Evolutionary conservation across 805 yeast species (phyloP).

Genomic region (Saccharomycopsis oosterbeekiorum): DNA sequence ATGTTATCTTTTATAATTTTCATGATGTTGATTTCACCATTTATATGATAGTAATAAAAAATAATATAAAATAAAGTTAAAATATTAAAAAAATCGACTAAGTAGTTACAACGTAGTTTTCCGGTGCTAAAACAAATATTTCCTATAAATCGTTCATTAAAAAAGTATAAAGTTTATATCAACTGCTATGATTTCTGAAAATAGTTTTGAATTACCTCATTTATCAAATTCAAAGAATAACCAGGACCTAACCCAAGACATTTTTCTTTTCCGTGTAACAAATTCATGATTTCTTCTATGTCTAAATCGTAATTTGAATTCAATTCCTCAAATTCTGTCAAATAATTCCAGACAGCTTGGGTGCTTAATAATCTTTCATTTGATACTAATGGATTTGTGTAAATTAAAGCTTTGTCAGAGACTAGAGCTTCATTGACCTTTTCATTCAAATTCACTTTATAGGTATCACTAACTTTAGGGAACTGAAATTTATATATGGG

Average conservation of each 20-base stretch:
- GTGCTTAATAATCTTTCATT: slow-evolving; percentile 47
- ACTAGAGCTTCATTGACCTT: background rate
- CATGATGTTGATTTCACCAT: background rate
- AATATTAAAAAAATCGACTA: background rate
- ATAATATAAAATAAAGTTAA: background rate
- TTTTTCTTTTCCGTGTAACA: slow-evolving; percentile 54
- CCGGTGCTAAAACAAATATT: background rate
- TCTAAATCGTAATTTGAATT: slow-evolving; percentile 43
- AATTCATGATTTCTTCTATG: slow-evolving; percentile 45
- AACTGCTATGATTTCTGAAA: background rate
- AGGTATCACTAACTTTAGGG: background rate
- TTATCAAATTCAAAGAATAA: slow-evolving; percentile 5
- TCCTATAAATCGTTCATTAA: too few relatives aligned
- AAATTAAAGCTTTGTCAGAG: slow-evolving; percentile 17
- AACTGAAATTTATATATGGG: background rate
- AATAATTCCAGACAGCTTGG: slow-evolving; percentile 78
- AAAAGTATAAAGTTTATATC: too few relatives aligned
- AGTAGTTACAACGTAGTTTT: too few relatives aligned
- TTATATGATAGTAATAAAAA: background rate
- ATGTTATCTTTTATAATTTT: background rate
- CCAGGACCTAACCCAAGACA: slow-evolving; percentile 66
- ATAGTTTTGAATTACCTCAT: slow-evolving; percentile 1
- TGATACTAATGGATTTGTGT: slow-evolving; percentile 21
- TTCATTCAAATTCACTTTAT: background rate
- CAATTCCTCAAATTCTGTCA: slow-evolving; percentile 39